Evolutionary conservation across 129 eudicot species (phyloP).

Genomic region (Lonicera japonica): DNA sequence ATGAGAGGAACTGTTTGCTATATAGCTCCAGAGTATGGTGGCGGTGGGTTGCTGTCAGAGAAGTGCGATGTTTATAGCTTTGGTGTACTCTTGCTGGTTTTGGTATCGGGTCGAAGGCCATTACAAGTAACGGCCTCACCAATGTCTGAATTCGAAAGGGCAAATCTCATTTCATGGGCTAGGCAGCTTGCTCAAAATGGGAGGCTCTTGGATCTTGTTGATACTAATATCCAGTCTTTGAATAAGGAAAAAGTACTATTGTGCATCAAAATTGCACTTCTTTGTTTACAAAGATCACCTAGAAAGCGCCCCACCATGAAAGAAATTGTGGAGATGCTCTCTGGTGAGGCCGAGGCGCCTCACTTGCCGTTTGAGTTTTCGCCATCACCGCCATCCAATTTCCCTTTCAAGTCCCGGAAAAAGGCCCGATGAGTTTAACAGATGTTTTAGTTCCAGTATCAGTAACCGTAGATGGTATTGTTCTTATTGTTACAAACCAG

Average conservation of each 20-base stretch:
- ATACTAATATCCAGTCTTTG: constrained; percentile 57
- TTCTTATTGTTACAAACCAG: constrained; percentile 5
- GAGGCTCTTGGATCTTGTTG: constrained; percentile 81
- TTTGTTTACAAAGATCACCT: constrained; percentile 76
- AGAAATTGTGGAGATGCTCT: constrained; percentile 79
- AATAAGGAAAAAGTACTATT: constrained; percentile 58
- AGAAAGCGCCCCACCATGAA: constrained; percentile 74
- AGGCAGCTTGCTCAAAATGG: constrained; percentile 79
- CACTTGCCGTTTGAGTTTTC: constrained; percentile 91
- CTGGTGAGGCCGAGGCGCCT: constrained; percentile 83
- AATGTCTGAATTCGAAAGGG: constrained; percentile 93
- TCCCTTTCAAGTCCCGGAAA: constrained; percentile 76
- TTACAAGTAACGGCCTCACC: constrained; percentile 93
- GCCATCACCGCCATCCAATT: constrained; percentile 89
- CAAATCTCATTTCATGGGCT: constrained; percentile 95
- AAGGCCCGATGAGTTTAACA: constrained; percentile 55
- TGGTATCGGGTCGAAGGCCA: constrained; percentile 90
- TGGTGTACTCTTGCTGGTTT: constrained; percentile 71
- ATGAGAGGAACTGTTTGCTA: constrained; percentile 99
- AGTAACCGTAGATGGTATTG: constrained; percentile 20
- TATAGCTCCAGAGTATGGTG: constrained; percentile 90
- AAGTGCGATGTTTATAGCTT: constrained; percentile 87
- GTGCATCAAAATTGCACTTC: constrained; percentile 76
- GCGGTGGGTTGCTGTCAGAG: constrained; percentile 70
- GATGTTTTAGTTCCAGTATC: constrained; percentile 18